A percentile compares a stretch with the other conserved stretches of the same genome.
Conservation (phyloP, 345 rosid genomes). For the Eucalyptus pauciflora region DNA sequence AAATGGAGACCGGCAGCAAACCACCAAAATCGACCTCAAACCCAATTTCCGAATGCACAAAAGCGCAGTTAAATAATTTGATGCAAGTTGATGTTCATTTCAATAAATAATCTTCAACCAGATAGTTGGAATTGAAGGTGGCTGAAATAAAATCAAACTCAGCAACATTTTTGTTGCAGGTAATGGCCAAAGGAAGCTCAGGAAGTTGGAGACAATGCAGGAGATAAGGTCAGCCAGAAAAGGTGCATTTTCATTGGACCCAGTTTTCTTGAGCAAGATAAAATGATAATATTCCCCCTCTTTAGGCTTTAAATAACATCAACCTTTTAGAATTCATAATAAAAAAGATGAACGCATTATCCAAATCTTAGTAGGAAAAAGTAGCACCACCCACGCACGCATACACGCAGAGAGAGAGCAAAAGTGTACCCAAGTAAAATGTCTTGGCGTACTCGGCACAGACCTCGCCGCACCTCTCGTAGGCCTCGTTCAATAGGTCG, state of each 20-base stretch:
- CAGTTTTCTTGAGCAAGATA: background rate
- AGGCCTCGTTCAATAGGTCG: conserved; percentile 33
- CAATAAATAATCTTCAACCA: background rate
- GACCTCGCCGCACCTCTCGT: conserved; percentile 45
- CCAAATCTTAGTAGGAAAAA: background rate
- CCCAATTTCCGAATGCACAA: background rate
- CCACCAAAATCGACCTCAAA: background rate
- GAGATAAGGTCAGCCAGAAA: background rate
- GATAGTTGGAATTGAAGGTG: background rate
- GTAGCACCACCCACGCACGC: background rate
- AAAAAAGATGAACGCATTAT: background rate
- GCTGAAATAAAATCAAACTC: background rate
- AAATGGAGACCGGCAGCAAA: background rate
- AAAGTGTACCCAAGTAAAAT: conserved; percentile 34
- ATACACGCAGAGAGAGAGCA: background rate
- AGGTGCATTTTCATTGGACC: background rate
- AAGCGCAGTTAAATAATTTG: background rate
- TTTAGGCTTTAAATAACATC: background rate
- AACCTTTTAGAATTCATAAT: background rate
- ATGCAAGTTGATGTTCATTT: background rate
- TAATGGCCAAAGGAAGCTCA: background rate
- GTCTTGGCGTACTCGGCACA: conserved; percentile 57
- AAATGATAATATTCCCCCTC: background rate
- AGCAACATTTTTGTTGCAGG: background rate
- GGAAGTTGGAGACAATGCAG: background rate